Evolutionary conservation across 805 yeast species (phyloP).

Genomic region (Metschnikowia corniflorae): DNA sequence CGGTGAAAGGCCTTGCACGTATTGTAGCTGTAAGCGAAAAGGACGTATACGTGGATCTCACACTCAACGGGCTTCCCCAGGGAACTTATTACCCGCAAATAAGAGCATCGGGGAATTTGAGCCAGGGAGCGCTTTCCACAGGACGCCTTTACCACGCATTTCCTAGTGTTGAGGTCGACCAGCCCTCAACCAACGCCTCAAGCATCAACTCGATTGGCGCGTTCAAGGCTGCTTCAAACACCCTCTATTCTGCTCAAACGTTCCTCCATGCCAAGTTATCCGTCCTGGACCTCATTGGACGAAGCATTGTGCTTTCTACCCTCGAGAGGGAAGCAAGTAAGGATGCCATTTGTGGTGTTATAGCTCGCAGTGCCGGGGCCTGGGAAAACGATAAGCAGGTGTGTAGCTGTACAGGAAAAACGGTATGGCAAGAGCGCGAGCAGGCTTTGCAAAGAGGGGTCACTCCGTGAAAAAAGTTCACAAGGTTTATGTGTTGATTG

Average conservation of each 20-base stretch:
- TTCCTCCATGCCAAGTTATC: constrained; percentile 42
- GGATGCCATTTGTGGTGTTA: constrained; percentile 70
- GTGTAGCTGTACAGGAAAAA: constrained; percentile 92
- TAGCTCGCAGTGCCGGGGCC: constrained; percentile 94
- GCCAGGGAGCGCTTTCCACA: constrained; percentile 65
- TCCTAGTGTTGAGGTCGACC: constrained; percentile 33
- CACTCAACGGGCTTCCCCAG: constrained; percentile 65
- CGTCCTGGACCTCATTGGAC: constrained; percentile 65
- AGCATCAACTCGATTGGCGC: constrained; percentile 38
- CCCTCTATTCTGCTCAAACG: constrained; percentile 33
- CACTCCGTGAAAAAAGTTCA: constrained; percentile 20
- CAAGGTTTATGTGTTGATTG: too few species aligned
- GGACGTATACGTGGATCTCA: constrained; percentile 67
- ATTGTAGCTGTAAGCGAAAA: constrained; percentile 62
- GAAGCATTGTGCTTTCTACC: constrained; percentile 52
- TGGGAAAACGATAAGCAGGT: constrained; percentile 95
- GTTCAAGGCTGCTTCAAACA: constrained; percentile 7
- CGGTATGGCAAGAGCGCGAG: constrained; percentile 89
- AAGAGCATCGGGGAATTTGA: constrained; percentile 70
- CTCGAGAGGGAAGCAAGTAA: constrained; percentile 36
- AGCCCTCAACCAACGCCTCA: constrained; percentile 25
- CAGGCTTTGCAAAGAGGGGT: constrained; percentile 69
- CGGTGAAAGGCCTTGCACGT: constrained; percentile 85
- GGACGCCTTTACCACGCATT: constrained; percentile 51
- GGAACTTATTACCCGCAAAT: constrained; percentile 71